Conservation (phyloP, 2,329 filamentous ascomycete genomes). For the Epicoccum nigrum region DNA sequence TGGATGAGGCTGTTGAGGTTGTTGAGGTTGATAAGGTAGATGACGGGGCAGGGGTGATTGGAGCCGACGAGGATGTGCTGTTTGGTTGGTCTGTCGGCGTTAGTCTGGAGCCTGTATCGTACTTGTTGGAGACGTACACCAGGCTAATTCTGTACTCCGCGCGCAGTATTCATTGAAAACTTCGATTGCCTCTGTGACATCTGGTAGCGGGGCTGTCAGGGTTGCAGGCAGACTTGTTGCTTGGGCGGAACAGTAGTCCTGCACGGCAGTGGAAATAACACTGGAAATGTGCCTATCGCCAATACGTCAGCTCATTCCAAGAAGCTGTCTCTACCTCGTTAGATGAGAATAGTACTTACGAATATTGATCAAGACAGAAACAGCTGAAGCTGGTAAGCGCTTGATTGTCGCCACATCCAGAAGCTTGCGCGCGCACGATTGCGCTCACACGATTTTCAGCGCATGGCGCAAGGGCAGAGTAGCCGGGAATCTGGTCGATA, state of each 20-base stretch:
- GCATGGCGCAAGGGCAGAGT: slow-evolving; percentile 23
- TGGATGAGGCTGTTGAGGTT: background rate
- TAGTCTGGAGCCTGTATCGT: background rate
- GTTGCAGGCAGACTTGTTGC: background rate
- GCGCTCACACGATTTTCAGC: slow-evolving; percentile 24
- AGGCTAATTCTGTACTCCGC: slow-evolving; percentile 5
- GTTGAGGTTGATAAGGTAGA: background rate
- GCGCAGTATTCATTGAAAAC: slow-evolving; percentile 8
- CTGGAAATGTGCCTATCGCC: background rate
- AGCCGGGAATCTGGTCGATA: slow-evolving; percentile 27
- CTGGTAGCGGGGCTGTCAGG: background rate
- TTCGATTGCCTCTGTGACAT: background rate
- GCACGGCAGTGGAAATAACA: slow-evolving; percentile 1
- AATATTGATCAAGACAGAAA: slow-evolving; percentile 22
- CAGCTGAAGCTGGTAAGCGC: slow-evolving; percentile 28
- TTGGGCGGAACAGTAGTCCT: background rate
- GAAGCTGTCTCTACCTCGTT: too few species aligned
- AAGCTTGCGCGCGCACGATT: slow-evolving; percentile 26
- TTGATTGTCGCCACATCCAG: slow-evolving; percentile 27
- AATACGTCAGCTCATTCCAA: background rate
- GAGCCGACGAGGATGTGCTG: background rate
- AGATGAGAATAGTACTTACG: background rate
- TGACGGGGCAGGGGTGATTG: background rate
- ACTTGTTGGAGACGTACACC: slow-evolving; percentile 3
- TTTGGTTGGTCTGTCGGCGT: background rate